Evolutionary conservation across 2,329 filamentous ascomycete genomes (phyloP), one percentile per base, ranked within the genome.

Genomic region (Xylaria polymorpha): DNA sequence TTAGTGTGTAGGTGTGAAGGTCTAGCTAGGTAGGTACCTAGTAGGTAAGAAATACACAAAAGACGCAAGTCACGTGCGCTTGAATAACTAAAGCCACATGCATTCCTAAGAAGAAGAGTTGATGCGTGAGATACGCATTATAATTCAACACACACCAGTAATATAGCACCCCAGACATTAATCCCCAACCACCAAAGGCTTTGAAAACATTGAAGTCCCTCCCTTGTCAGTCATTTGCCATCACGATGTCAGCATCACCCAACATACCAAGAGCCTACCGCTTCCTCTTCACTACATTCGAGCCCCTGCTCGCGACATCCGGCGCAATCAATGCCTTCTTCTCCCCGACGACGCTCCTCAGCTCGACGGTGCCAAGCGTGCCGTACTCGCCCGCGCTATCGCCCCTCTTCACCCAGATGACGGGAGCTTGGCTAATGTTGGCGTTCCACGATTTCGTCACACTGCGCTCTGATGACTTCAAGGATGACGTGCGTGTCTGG

Each of bases 181-280:
- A 39, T 56, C 39, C 15, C 32, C 35, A 55, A 37, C 37, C 39
- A 44, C 15, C 57, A 37, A 48, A 37, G 20, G 9, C 39, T 14
- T 3, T 15, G 3, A 7, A 10, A 32, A 10, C 39, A 3, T 35
- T 15, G 22, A 14, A 43, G 35, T 29, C 8, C 18, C 53, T 29
- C 8, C 18, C 53, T 55, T 9, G 44, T 59, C 32, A 37, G 37
- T 44, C 53, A 53, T 46, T 43, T 22, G n/a, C 44, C 20, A 18
- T 59, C 50, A 66, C 53, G n/a, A 65, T 63, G 60, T 61, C 69
- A n/a, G 8, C 67, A 32, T 60, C 69, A 9, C 57, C 67, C 32
- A 74, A 74, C 57, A 74, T 75, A 60, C 72, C 72, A 3, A n/a
- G 44, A 2, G 53, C 64, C 44, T 74, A 74, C 61, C 71, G 70